A percentile compares a stretch with the other conserved stretches of the same genome.
phyloP scores from a whole-genome alignment of 352 stramenopile species.

The Peronospora tabacina region DNA sequence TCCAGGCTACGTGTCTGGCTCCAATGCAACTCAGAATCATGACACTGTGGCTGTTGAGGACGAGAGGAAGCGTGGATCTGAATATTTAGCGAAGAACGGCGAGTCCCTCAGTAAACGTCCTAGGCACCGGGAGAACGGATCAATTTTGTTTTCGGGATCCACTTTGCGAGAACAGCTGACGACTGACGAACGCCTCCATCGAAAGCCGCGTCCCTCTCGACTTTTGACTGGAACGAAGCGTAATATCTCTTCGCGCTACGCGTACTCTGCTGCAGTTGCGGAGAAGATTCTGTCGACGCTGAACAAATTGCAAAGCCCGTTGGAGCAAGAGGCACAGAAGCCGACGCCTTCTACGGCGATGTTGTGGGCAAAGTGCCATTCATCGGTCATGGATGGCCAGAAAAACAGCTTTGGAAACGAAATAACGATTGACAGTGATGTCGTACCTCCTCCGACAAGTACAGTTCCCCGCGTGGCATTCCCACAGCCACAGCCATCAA shows the following conservation, averaged over 20 bases:
- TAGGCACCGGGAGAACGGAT: slow-evolving; percentile 31
- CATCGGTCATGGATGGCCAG: slow-evolving; percentile 41
- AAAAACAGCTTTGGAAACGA: slow-evolving; percentile 15
- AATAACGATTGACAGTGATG: slow-evolving; percentile 28
- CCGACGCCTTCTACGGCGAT: slow-evolving; percentile 68
- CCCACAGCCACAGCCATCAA: slow-evolving; percentile 18
- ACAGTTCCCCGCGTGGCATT: slow-evolving; percentile 44
- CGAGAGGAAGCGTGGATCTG: slow-evolving; percentile 14
- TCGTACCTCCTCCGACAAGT: slow-evolving; percentile 43
- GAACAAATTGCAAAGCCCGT: slow-evolving; percentile 73
- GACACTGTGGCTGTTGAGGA: slow-evolving; percentile 17
- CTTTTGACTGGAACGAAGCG: slow-evolving; percentile 65
- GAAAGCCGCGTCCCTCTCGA: slow-evolving; percentile 57
- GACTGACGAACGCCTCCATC: slow-evolving; percentile 44
- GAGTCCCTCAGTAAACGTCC: slow-evolving; percentile 42
- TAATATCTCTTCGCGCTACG: slow-evolving; percentile 45
- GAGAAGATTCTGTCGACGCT: slow-evolving; percentile 76
- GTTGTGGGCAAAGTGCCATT: slow-evolving; percentile 83
- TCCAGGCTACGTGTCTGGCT: slow-evolving; percentile 35
- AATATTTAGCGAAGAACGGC: slow-evolving; percentile 16
- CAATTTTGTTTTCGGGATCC: slow-evolving; percentile 33
- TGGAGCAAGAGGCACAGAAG: slow-evolving; percentile 66
- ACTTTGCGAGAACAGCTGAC: slow-evolving; percentile 32
- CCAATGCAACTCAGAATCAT: slow-evolving; percentile 26
- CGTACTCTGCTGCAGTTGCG: slow-evolving; percentile 65